Evolutionary conservation across 2,329 filamentous ascomycete genomes (phyloP).

Genomic region (Dactylella cylindrospora): DNA sequence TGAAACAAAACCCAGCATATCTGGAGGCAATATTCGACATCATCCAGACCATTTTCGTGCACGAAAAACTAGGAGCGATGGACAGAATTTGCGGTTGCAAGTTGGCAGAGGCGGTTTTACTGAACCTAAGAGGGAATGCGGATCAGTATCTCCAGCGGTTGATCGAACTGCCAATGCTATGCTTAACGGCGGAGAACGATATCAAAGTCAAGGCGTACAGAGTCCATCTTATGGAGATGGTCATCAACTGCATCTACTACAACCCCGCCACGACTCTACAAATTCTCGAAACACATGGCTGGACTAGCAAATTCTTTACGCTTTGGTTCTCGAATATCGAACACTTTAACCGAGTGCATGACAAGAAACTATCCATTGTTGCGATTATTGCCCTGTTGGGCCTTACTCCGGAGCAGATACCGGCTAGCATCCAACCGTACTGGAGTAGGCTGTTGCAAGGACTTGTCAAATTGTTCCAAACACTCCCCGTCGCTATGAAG

Average conservation of each 20-base stretch:
- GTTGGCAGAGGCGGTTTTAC: constrained; percentile 93
- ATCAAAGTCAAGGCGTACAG: constrained; percentile 89
- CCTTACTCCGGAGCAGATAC: constrained; percentile 77
- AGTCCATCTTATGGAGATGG: constrained; percentile 97
- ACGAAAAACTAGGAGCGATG: constrained; percentile 87
- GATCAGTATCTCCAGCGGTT: constrained; percentile 88
- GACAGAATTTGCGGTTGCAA: constrained; percentile 98
- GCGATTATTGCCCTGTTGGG: constrained; percentile 85
- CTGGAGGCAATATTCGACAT: constrained; percentile 87
- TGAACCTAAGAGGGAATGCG: constrained; percentile 84
- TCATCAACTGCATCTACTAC: constrained; percentile 98
- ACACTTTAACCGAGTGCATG: constrained; percentile 87
- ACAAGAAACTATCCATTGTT: constrained; percentile 97
- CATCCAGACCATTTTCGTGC: constrained; percentile 84
- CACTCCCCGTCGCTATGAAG: constrained; percentile 81
- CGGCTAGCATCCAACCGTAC: constrained; percentile 86
- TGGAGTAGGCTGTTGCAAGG: constrained; percentile 91
- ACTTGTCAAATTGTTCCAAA: constrained; percentile 87
- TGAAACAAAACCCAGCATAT: constrained; percentile 82
- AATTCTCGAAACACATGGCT: constrained; percentile 83
- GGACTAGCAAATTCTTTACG: constrained; percentile 99
- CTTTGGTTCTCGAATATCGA: constrained; percentile 97
- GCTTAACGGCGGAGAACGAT: constrained; percentile 69
- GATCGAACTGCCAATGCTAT: constrained; percentile 82
- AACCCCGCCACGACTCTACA: constrained; percentile 82